Conservation (phyloP, 768 basidiomycete species). For the Chalciporus pseudorubinellus region DNA sequence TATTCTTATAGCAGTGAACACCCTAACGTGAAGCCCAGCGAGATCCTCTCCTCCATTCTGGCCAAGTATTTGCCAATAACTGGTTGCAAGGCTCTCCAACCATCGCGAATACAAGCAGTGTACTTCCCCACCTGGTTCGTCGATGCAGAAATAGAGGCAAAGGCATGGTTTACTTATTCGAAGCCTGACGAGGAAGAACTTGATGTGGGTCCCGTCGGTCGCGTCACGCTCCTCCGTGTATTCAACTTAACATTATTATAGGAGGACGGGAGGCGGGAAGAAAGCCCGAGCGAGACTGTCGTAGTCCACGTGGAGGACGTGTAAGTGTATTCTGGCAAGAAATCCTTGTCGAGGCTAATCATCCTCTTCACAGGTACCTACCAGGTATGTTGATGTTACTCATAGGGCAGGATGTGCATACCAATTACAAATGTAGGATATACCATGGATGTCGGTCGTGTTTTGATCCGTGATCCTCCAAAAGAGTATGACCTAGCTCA, state of each 20-base stretch:
- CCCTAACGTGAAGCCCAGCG: conserved; percentile 19
- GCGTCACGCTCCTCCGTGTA: neutral
- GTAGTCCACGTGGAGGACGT: conserved; percentile 41
- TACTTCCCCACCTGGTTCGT: conserved; percentile 67
- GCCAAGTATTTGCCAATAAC: conserved; percentile 39
- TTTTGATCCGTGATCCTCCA: conserved; percentile 36
- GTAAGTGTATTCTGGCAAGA: conserved; percentile 37
- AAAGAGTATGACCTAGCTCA: conserved; percentile 29
- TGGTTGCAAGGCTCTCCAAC: conserved; percentile 40
- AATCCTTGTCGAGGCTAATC: conserved; percentile 11
- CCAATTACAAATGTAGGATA: conserved; percentile 11
- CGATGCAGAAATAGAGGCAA: conserved; percentile 49
- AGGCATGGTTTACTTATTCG: conserved; percentile 24
- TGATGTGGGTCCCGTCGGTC: conserved; percentile 22
- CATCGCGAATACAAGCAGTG: conserved; percentile 47
- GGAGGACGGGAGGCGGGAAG: neutral
- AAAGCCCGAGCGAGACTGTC: conserved; percentile 19
- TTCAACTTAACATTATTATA: conserved; percentile 21
- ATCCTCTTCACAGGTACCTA: conserved; percentile 23
- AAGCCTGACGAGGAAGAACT: conserved; percentile 21
- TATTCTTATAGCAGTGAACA: conserved; percentile 13
- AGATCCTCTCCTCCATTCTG: conserved; percentile 30
- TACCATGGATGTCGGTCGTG: conserved; percentile 38
- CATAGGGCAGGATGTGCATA: neutral
- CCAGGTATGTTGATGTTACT: conserved; percentile 21